These are phyloP conservation scores for Colletotrichum incanum DNA, from an alignment of 2,329 filamentous ascomycete genomes.

Conservation along the genomic window DNA sequence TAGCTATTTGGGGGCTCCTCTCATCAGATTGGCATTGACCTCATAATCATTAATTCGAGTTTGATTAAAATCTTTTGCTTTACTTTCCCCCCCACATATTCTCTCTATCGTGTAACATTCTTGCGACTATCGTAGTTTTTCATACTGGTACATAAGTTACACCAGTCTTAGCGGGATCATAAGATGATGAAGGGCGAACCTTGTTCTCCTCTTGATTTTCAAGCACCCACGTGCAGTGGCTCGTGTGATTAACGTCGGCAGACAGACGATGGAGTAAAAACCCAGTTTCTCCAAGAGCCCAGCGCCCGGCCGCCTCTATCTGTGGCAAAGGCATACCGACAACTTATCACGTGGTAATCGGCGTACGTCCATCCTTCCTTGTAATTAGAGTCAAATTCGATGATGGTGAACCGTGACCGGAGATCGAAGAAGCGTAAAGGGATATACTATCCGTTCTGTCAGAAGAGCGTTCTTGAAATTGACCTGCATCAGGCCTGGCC, in stretches of 20 bases:
- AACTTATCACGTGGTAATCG: slow-evolving; percentile 3
- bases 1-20: too few relatives aligned
- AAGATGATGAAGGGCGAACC: neutral
- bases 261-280: neutral
- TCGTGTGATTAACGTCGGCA: slow-evolving; percentile 2
- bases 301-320: neutral
- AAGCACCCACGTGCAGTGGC: slow-evolving; percentile 4
- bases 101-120: too few relatives aligned
- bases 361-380: slow-evolving; percentile 7
- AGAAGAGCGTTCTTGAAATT: neutral
- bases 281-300: neutral
- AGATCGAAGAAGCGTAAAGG: neutral
- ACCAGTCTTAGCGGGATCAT: slow-evolving; percentile 1
- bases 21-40: too few relatives aligned
- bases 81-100: too few relatives aligned
- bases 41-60: too few relatives aligned
- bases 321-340: neutral
- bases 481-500: neutral
- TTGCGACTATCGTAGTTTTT: neutral
- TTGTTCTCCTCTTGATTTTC: slow-evolving; percentile 12
- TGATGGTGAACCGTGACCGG: neutral
- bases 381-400: slow-evolving; percentile 1
- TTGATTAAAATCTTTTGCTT: too few relatives aligned
- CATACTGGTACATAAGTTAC: neutral
- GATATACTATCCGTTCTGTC: neutral